Conservation (phyloP, 129 eudicot genomes). For the Calendula officinalis region DNA sequence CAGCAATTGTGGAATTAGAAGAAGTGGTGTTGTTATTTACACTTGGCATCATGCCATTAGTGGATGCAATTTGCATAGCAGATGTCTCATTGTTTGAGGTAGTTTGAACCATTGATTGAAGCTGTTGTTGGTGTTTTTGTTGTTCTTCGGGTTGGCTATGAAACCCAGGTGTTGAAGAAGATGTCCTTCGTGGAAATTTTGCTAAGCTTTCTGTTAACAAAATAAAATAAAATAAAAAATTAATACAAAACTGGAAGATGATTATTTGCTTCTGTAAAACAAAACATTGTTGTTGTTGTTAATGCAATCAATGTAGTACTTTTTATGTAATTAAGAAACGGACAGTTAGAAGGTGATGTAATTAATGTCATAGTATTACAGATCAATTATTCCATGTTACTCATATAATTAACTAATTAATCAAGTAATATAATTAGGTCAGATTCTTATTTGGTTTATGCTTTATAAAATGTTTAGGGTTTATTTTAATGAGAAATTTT, state of each 20-base stretch:
- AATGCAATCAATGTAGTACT: no score
- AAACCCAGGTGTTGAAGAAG: slow-evolving; percentile 48
- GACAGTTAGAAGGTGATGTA: no score
- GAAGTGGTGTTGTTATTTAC: slow-evolving; percentile 56
- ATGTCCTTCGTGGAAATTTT: slow-evolving; percentile 74
- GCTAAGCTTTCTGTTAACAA: slow-evolving; percentile 81
- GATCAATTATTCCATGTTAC: no score
- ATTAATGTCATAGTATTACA: no score
- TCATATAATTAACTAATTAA: no score
- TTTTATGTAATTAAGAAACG: no score
- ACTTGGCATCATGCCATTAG: slow-evolving; percentile 50
- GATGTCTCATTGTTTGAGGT: slow-evolving; percentile 54
- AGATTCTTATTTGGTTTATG: no score
- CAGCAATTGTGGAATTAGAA: slow-evolving; percentile 56
- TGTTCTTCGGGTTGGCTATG: slow-evolving; percentile 67
- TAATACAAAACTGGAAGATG: not conserved
- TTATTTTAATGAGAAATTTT: no score
- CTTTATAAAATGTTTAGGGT: no score
- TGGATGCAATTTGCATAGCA: slow-evolving; percentile 51
- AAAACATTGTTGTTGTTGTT: no score
- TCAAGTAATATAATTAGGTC: no score
- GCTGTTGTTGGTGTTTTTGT: slow-evolving; percentile 46
- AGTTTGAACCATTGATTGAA: slow-evolving; percentile 42
- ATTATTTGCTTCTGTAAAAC: no score
- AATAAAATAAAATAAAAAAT: slow-evolving; percentile 9